Conservation (phyloP, 148 eudicot genomes). For the Cornus kousa region DNA sequence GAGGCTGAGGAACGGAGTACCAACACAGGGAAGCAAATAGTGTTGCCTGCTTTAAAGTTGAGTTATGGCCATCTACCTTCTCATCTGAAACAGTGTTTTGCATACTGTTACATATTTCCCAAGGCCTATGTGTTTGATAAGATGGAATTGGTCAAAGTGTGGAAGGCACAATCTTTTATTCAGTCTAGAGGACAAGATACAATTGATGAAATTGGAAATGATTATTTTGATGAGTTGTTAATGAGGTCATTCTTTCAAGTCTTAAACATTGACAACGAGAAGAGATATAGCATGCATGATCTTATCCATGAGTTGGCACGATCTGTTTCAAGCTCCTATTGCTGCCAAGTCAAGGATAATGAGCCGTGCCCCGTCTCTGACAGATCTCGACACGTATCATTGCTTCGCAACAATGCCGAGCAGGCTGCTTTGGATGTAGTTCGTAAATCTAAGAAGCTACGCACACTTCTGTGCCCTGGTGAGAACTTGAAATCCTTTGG, state of each 20-base stretch:
- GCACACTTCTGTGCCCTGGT: conserved; percentile 19
- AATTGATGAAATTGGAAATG: conserved; percentile 15
- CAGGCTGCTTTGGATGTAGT: conserved; percentile 13
- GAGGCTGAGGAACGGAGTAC: conserved; percentile 10
- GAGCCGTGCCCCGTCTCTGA: not conserved
- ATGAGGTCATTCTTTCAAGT: conserved; percentile 29
- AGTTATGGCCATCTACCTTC: conserved; percentile 28
- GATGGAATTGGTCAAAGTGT: conserved; percentile 23
- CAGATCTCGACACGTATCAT: conserved; percentile 13
- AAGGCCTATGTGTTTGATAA: conserved; percentile 31
- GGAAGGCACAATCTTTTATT: conserved; percentile 27
- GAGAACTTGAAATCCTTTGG: conserved; percentile 18
- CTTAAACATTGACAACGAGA: conserved; percentile 17
- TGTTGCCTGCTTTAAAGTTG: conserved; percentile 26
- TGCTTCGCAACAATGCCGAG: conserved; percentile 19
- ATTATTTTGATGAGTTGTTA: conserved; percentile 20
- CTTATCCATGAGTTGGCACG: conserved; percentile 32
- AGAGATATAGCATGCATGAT: conserved; percentile 32
- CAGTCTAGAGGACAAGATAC: conserved; percentile 1
- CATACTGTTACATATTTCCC: conserved; percentile 30
- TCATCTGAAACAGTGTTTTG: conserved; percentile 26
- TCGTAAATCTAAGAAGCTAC: conserved; percentile 16
- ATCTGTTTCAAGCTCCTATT: conserved; percentile 15
- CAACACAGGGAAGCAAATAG: not conserved
- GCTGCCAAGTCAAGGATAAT: conserved; percentile 16